phyloP scores from a whole-genome alignment of 2,329 filamentous ascomycete species.

The Trichophyton schoenleinii region DNA sequence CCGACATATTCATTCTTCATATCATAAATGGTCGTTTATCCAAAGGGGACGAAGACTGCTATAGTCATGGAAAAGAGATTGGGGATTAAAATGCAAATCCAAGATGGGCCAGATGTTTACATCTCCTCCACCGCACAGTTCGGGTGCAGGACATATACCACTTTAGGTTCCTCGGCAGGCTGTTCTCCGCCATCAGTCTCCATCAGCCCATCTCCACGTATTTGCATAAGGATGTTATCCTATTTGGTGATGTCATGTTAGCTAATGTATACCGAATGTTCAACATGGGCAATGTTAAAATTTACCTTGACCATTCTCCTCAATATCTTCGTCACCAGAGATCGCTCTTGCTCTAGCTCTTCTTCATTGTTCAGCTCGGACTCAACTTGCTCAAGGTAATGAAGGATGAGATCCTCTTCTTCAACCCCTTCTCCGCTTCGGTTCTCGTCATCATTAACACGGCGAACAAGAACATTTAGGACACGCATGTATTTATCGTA shows the following conservation, averaged over 20 bases:
- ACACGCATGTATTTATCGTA: slow-evolving; percentile 92
- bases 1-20: background rate
- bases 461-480: slow-evolving; percentile 70
- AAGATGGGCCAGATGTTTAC: slow-evolving; percentile 9
- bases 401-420: slow-evolving; percentile 65
- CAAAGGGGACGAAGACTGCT: background rate
- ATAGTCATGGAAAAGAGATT: background rate
- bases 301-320: slow-evolving; percentile 92
- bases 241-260: slow-evolving; percentile 15
- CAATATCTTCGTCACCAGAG: slow-evolving; percentile 68
- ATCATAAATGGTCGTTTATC: background rate
- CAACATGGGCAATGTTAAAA: slow-evolving; percentile 13
- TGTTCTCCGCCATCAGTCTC: slow-evolving; percentile 55
- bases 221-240: slow-evolving; percentile 49
- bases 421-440: slow-evolving; percentile 69
- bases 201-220: slow-evolving; percentile 76
- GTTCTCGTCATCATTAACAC: slow-evolving; percentile 71
- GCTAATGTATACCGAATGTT: background rate
- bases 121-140: slow-evolving; percentile 69
- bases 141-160: slow-evolving; percentile 83
- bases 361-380: slow-evolving; percentile 68
- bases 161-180: slow-evolving; percentile 33
- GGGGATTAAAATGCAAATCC: background rate
- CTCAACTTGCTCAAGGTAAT: slow-evolving; percentile 90
- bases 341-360: slow-evolving; percentile 62